Conservation (phyloP, 306 rosid genomes). For the Adenanthera pavonina region DNA sequence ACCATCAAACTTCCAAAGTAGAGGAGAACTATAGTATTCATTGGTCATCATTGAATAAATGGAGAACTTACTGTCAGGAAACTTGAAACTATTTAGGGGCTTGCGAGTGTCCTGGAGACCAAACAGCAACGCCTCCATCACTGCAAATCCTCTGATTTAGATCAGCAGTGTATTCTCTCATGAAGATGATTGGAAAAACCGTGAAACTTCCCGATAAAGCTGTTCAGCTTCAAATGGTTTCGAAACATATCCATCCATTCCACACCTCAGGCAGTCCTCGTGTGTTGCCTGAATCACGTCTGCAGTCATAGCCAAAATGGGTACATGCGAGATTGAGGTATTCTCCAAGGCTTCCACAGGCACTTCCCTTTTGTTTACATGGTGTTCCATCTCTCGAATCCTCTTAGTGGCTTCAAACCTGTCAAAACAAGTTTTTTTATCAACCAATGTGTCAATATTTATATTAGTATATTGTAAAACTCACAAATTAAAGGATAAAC, state of each 20-base stretch:
- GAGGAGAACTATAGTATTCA: constrained; percentile 20
- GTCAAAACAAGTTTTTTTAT: constrained; percentile 31
- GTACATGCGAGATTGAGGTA: constrained; percentile 60
- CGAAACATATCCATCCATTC: constrained; percentile 97
- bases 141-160: constrained; percentile 33
- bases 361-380: constrained; percentile 52
- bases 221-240: constrained; percentile 96
- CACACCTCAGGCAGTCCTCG: constrained; percentile 68
- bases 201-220: constrained; percentile 88
- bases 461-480: not conserved
- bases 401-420: constrained; percentile 81
- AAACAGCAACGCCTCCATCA: constrained; percentile 35
- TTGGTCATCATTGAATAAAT: constrained; percentile 1
- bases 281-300: constrained; percentile 96
- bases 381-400: constrained; percentile 67
- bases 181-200: constrained; percentile 58
- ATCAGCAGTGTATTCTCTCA: constrained; percentile 46
- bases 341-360: constrained; percentile 46
- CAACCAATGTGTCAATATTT: not conserved
- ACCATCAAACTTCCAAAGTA: constrained; percentile 12
- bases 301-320: constrained; percentile 96
- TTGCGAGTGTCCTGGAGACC: constrained; percentile 44
- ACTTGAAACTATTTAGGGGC: constrained; percentile 48
- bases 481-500: not conserved
- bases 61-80: constrained; percentile 62